Base-by-base conservation (phyloP, 768 basidiomycete species). In the Fibroporia radiculosa region DNA sequence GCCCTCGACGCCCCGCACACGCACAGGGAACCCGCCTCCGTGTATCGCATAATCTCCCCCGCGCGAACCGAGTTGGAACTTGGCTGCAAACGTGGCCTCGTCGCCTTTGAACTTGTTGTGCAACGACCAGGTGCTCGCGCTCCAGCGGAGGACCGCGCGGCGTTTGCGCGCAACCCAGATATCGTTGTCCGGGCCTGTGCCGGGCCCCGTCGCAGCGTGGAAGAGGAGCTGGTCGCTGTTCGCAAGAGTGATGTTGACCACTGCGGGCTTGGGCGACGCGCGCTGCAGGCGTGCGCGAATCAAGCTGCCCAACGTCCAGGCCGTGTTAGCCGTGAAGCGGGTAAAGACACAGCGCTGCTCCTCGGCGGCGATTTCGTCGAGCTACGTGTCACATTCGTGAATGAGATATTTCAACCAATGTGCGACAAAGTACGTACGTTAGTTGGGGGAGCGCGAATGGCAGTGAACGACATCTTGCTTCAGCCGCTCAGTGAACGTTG, bases 161-260 rank as follows among this genome's bases (percentile, higher is more conserved):
- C 53, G 53, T 49, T 54, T 54, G 49, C 53, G 53, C 33, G 53
- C 53, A 26, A 54, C 53, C 53, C 53, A 54, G 37, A 37, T 46
- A 49, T 54, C 53, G 48, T 54, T 54, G 53, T 54, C 53, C 18
- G 53, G 35, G 20, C 35, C 44, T 34, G 53, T 54, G 37, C 53
- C 53, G 22, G 47, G 44, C 34, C 37, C 49, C 32, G 47, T 44
- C 33, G 53, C 44, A 37, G 49, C 50, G 48, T 54, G 53, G 53
- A 54, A 54, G 44, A 54, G 53, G 14, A 54, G 53, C 45, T 54
- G 53, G 27, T 42, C 41, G 45, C 42, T 47, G 49, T 50, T 50
- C 38, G 53, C 53, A 45, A 51, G 53, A 41, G 53, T 51, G 49
- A 54, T 54, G 45, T 54, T 54, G 39, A 54, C 53, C 25, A 54